Conservation (phyloP, 345 rosid genomes). For the Balakata baccata region DNA sequence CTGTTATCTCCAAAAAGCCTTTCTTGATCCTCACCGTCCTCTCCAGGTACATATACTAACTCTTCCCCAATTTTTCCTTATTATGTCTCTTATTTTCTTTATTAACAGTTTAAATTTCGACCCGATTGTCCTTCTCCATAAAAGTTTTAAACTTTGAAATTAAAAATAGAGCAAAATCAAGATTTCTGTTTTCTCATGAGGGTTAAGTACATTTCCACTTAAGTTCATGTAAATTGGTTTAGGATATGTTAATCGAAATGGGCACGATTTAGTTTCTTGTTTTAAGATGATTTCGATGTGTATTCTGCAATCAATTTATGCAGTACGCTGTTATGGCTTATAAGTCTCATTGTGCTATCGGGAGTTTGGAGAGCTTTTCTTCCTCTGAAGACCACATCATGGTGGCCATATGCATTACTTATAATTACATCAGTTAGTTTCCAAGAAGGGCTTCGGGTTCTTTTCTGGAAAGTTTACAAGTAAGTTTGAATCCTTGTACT, state of each 20-base stretch:
- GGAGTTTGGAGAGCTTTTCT: slow-evolving; percentile 88
- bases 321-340: slow-evolving; percentile 90
- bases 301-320: slow-evolving; percentile 20
- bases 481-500: slow-evolving; percentile 26
- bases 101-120: background rate
- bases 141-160: background rate
- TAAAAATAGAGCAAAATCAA: background rate
- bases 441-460: slow-evolving; percentile 88
- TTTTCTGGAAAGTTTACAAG: slow-evolving; percentile 85
- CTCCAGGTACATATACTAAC: slow-evolving; percentile 56
- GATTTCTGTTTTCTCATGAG: background rate
- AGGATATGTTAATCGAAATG: background rate
- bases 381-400: slow-evolving; percentile 61
- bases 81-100: background rate
- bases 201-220: background rate
- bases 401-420: slow-evolving; percentile 86
- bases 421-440: slow-evolving; percentile 69
- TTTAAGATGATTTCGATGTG: background rate
- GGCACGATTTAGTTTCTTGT: background rate
- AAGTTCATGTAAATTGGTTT: background rate
- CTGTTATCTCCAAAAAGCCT: slow-evolving; percentile 89
- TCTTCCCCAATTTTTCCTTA: background rate
- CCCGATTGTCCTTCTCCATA: no score
- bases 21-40: slow-evolving; percentile 88
- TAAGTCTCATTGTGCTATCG: slow-evolving; percentile 77